These are phyloP conservation scores for Russula ochroleuca DNA, from an alignment of 768 basidiomycete species.

Conservation along the genomic window DNA sequence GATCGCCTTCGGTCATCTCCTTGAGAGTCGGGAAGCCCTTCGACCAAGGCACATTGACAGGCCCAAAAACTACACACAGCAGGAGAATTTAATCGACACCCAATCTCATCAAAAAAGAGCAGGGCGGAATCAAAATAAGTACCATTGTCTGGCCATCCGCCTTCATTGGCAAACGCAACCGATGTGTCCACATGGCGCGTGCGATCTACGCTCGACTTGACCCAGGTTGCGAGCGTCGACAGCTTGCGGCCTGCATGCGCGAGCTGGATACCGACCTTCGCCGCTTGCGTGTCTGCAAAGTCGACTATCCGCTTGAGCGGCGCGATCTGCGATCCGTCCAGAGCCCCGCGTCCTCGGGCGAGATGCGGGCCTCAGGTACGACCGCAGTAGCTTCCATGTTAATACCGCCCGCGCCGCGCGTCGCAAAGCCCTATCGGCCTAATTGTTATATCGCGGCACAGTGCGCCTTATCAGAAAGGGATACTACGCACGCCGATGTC, in stretches of 20 bases:
- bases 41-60: conserved; percentile 55
- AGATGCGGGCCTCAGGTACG: conserved; percentile 70
- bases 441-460: neutral
- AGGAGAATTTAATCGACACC: neutral
- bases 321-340: conserved; percentile 76
- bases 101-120: neutral
- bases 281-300: conserved; percentile 66
- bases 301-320: conserved; percentile 67
- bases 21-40: conserved; percentile 53
- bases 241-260: conserved; percentile 76
- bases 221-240: conserved; percentile 66
- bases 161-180: conserved; percentile 23
- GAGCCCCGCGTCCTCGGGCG: conserved; percentile 70
- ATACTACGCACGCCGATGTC: conserved; percentile 54
- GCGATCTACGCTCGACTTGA: conserved; percentile 39
- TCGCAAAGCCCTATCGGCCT: conserved; percentile 49
- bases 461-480: neutral
- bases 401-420: conserved; percentile 66
- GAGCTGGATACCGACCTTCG: conserved; percentile 74
- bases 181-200: conserved; percentile 33
- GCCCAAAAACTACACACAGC: conserved; percentile 49
- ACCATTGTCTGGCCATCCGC: conserved; percentile 22
- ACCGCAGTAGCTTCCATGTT: conserved; percentile 73
- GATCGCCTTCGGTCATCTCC: conserved; percentile 50
- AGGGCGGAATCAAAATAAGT: neutral